Percentiles rank a stretch among this genome's conserved stretches.
These are phyloP conservation scores for Sclerotinia minor DNA, from an alignment of 2,329 filamentous ascomycete genomes.

Conservation along the genomic window DNA sequence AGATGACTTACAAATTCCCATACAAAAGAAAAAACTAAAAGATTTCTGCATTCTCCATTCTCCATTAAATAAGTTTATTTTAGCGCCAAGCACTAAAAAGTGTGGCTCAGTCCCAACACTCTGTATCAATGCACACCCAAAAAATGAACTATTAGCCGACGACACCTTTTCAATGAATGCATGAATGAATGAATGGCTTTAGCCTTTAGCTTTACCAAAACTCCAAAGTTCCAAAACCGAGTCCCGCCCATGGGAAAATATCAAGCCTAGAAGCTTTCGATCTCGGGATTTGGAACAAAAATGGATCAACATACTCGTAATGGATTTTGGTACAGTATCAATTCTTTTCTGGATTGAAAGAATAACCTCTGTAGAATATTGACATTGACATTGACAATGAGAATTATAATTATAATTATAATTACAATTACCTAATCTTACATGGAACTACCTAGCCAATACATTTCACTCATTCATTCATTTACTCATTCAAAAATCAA, in stretches of 20 bases:
- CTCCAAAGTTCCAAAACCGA: not conserved
- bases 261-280: not conserved
- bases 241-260: not conserved
- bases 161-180: not conserved
- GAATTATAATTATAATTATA: too few species aligned
- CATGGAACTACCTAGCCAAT: not conserved
- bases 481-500: not conserved
- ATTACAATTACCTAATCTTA: not conserved
- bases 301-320: not conserved
- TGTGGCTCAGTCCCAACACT: not conserved
- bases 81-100: not conserved
- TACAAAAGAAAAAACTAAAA: too few species aligned
- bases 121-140: not conserved
- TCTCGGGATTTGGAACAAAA: not conserved
- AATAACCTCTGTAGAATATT: too few species aligned
- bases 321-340: not conserved
- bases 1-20: too few species aligned
- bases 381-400: too few species aligned
- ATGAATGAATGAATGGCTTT: too few species aligned
- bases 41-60: not conserved
- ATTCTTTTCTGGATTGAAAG: too few species aligned
- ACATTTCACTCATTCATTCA: too few species aligned
- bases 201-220: too few species aligned
- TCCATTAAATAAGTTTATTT: not conserved
- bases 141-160: slow-evolving; percentile 15